Evolutionary conservation across 768 basidiomycete species (phyloP), one percentile per base, ranked within the genome.

Genomic region (Dentipellis sp.): DNA sequence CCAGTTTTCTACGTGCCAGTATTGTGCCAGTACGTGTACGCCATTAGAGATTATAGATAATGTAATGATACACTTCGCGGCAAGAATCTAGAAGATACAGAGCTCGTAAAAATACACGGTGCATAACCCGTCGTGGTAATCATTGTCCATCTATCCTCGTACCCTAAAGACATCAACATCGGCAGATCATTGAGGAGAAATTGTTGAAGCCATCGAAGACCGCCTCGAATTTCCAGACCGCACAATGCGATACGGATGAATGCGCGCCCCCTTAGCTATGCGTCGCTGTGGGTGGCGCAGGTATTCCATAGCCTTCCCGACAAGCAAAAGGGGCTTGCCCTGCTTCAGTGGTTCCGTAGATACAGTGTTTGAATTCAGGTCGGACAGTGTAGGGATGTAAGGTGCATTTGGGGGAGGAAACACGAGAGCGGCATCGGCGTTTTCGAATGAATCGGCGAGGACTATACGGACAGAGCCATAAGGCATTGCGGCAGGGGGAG

Each of bases 171-270:
- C 29, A 29, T 6, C 29, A 29, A 29, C 29, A 29, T 29, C 6
- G 29, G 6, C 3, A 29, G 6, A 29, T 29, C 29, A 29, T 29
- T 29, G 29, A 29, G 29, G 29, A 3, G 29, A 29, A 29, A 29
- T 29, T 29, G 29, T 29, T 29, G 48, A 52, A 34, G 39, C 23
- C 11, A 21, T 34, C 39, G 52, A 53, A 14, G 19, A 10, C 10
- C 53, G 53, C 21, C 53, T 37, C 7, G 19, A 22, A 39, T 8
- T 21, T 29, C n/a, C 21, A 16, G 52, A 21, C 19, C 52, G 23
- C 21, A 71, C 66, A 36, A 81, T 69, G 59, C 77, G 76, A 65
- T 84, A 86, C 2, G 84, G 83, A 58, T 80, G 78, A 8, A 85
- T 59, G 19, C 79, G 73, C 9, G 76, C 72, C 38, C 78, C 78